phyloP scores from a whole-genome alignment of 345 rosid species.

The Arabidopsis suecica region DNA sequence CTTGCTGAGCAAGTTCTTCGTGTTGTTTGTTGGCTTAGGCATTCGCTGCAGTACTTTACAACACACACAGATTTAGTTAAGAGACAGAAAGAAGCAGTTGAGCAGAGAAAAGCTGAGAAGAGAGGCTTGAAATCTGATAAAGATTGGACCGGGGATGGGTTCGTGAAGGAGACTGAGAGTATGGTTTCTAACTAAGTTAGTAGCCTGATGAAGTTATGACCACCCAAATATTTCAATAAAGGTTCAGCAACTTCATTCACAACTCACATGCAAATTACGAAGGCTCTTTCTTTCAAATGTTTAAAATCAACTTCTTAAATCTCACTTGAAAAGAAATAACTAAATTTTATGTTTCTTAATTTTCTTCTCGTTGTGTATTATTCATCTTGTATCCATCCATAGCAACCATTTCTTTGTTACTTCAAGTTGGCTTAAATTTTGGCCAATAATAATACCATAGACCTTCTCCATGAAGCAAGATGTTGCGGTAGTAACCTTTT shows the following conservation, averaged over 20 bases:
- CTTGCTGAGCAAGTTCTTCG: slow-evolving; percentile 5
- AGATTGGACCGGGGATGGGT: slow-evolving; percentile 99
- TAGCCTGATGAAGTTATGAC: slow-evolving; percentile 30
- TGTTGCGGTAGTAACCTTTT: too few species aligned
- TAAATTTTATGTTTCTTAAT: slow-evolving; percentile 4
- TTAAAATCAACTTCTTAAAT: neutral
- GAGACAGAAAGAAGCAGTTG: slow-evolving; percentile 86
- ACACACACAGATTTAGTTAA: slow-evolving; percentile 84
- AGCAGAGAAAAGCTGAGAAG: slow-evolving; percentile 72
- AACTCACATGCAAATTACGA: neutral
- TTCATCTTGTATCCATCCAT: neutral
- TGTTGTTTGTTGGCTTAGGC: slow-evolving; percentile 46
- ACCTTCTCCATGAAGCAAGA: too few species aligned
- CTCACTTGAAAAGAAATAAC: slow-evolving; percentile 23
- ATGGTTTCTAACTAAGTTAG: slow-evolving; percentile 82
- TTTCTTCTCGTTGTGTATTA: slow-evolving; percentile 11
- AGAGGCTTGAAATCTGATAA: slow-evolving; percentile 89
- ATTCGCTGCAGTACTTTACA: slow-evolving; percentile 86
- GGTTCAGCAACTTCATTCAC: slow-evolving; percentile 16
- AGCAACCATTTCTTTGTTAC: slow-evolving; percentile 1
- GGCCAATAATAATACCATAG: neutral
- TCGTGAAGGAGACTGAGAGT: slow-evolving; percentile 89
- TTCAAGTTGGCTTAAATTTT: neutral
- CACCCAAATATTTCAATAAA: slow-evolving; percentile 12
- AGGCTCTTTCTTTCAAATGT: slow-evolving; percentile 11